Evolutionary conservation across 148 eudicot genomes (phyloP).

Genomic region (Rhododendron ferrugineum): DNA sequence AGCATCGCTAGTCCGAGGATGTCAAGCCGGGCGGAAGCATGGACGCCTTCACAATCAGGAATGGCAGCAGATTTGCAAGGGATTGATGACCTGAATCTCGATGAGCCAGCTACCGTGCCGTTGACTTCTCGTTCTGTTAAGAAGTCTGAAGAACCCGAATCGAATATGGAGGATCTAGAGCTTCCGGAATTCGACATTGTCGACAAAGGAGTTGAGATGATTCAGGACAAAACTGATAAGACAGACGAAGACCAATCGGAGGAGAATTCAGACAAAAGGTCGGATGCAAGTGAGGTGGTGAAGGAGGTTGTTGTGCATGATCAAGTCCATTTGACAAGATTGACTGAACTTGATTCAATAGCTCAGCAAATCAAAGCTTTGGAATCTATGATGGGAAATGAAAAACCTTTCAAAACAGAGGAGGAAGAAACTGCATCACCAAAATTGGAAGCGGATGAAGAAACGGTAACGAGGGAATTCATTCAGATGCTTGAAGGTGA

Average conservation of each 20-base stretch:
- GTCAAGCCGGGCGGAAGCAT: constrained; percentile 43
- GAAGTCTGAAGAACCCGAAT: constrained; percentile 37
- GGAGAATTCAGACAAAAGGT: constrained; percentile 41
- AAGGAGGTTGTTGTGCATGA: constrained; percentile 77
- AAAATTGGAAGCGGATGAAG: constrained; percentile 74
- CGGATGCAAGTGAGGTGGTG: constrained; percentile 74
- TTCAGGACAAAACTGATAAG: constrained; percentile 27
- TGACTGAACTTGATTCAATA: constrained; percentile 83
- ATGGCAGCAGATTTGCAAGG: constrained; percentile 45
- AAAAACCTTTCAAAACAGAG: constrained; percentile 23
- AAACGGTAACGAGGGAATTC: constrained; percentile 79
- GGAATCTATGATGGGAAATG: constrained; percentile 73
- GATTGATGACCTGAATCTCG: constrained; percentile 84
- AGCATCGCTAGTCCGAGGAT: constrained; percentile 88
- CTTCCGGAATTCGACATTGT: constrained; percentile 77
- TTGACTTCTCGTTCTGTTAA: constrained; percentile 26
- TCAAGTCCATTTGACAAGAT: constrained; percentile 44
- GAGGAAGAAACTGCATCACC: constrained; percentile 57
- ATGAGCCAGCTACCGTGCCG: constrained; percentile 53
- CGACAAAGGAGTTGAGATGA: constrained; percentile 84
- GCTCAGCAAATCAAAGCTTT: constrained; percentile 93
- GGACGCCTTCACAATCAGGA: constrained; percentile 68
- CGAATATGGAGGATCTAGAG: constrained; percentile 53
- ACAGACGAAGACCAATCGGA: constrained; percentile 42
- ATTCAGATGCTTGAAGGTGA: constrained; percentile 77